A percentile compares a stretch with the other conserved stretches of the same genome.
Conservation (phyloP, 2,329 filamentous ascomycete genomes). For the Claviceps arundinis region DNA sequence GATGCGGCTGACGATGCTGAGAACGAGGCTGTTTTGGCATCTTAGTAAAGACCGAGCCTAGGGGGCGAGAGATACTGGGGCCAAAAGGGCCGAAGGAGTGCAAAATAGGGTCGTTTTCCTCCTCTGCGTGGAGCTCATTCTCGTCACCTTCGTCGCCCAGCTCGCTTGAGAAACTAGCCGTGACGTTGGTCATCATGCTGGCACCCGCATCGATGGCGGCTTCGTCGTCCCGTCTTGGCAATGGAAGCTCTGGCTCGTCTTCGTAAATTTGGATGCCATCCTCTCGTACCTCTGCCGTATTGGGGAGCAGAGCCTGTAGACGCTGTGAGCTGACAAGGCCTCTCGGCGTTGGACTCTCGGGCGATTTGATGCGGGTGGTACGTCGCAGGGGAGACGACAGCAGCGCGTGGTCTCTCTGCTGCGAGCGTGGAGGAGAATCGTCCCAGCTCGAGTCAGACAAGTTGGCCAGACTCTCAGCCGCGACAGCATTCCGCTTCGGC, state of each 20-base stretch:
- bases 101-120: slow-evolving; percentile 88
- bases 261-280: slow-evolving; percentile 58
- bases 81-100: slow-evolving; percentile 88
- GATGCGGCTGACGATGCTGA: slow-evolving; percentile 12
- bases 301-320: slow-evolving; percentile 31
- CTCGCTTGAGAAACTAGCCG: slow-evolving; percentile 44
- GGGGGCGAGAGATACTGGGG: slow-evolving; percentile 67
- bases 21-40: slow-evolving; percentile 41
- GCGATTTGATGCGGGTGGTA: slow-evolving; percentile 50
- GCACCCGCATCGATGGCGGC: slow-evolving; percentile 15
- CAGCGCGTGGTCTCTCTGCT: slow-evolving; percentile 20
- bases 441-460: slow-evolving; percentile 63
- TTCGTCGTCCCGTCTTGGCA: slow-evolving; percentile 12
- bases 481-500: slow-evolving; percentile 46
- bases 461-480: slow-evolving; percentile 30
- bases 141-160: slow-evolving; percentile 46
- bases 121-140: slow-evolving; percentile 63
- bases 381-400: slow-evolving; percentile 49
- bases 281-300: slow-evolving; percentile 16
- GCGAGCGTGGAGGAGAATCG: slow-evolving; percentile 35
- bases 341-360: slow-evolving; percentile 50
- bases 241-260: slow-evolving; percentile 39
- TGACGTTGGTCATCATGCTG: slow-evolving; percentile 37
- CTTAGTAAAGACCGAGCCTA: slow-evolving; percentile 62
- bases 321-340: slow-evolving; percentile 28